Evolutionary conservation across 257 asterid species (phyloP).

Genomic region (Ballota nigra): DNA sequence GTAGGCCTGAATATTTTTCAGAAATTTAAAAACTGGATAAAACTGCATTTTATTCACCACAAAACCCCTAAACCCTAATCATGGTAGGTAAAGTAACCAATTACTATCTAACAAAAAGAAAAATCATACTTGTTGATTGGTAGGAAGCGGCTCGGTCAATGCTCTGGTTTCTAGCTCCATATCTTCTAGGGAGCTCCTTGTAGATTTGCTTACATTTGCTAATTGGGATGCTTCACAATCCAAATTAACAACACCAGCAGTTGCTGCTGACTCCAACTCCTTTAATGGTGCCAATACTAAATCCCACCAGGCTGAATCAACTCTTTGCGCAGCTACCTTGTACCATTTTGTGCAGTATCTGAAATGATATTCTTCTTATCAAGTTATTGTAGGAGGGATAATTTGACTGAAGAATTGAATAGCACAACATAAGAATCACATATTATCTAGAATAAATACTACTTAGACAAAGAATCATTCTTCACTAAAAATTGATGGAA

Average conservation of each 20-base stretch:
- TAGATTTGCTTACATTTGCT: conserved; percentile 27
- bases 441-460: background rate
- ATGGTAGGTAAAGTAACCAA: conserved; percentile 6
- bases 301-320: conserved; percentile 83
- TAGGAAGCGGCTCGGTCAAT: conserved; percentile 94
- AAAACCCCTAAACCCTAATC: conserved; percentile 8
- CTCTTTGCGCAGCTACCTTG: conserved; percentile 75
- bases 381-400: background rate
- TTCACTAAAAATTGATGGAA: no score
- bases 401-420: background rate
- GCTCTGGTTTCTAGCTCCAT: conserved; percentile 96
- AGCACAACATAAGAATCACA: conserved; percentile 2
- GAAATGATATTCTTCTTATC: conserved; percentile 23
- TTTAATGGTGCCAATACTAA: conserved; percentile 71
- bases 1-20: conserved; percentile 67
- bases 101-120: background rate
- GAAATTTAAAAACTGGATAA: conserved; percentile 1
- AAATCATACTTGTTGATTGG: conserved; percentile 82
- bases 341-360: conserved; percentile 94
- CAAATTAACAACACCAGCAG: conserved; percentile 42
- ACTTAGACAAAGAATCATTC: background rate
- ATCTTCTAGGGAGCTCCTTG: conserved; percentile 76
- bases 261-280: conserved; percentile 74
- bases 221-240: conserved; percentile 27
- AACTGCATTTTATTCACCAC: no score